Base-by-base conservation (phyloP, 2,329 filamentous ascomycete genomes). In the Epichloe scottii region DNA sequence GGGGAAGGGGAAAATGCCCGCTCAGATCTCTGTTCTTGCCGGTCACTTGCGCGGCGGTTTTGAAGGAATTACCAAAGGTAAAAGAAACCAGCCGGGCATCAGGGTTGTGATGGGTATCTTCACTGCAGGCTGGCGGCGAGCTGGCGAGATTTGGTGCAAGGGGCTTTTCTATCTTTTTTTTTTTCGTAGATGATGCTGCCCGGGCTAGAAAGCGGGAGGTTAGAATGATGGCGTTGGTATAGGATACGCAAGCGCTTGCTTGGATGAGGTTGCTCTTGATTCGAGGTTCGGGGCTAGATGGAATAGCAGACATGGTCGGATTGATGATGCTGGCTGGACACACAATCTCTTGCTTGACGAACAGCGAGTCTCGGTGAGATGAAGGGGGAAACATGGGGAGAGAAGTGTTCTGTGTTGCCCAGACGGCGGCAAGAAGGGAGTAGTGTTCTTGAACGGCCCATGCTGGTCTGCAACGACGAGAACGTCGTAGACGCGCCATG, bases 21-120 rank as follows among this genome's bases (percentile, higher is more conserved):
- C 71, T 75, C 72, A 67, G 72, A 75, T 75, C 56, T 75, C 72
- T 71, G 72, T 74, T 75, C 72, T 74, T 68, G 30, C 6, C 37
- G 40, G 45, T 53, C 51, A 46, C 34, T 46, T 48, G 44, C 43
- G 14, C 45, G 26, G 50, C 50, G 50, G 50, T 38, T 51, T 42
- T 34, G 40, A 21, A 34, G 34, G 10, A 5, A 17, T 33, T 30
- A 15, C 15, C n/a, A 7, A 7, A 11, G 21, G 38, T 33, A 11
- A 39, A 10, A 5, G 11, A 46, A 51, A 51, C 42, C 47, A 37
- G 38, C 26, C 12, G 37, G 19, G 35, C 43, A 40, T 51, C 49
- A 12, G 15, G 42, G 43, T 21, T 48, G 51, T 49, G 50, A 43
- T 42, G 43, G 42, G 5, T 47, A 12, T 53, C 51, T 35, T 53